A percentile compares a stretch with the other conserved stretches of the same genome.
phyloP scores from a whole-genome alignment of 371 early-diverging fungal species.

The Lichtheimia ramosa region DNA sequence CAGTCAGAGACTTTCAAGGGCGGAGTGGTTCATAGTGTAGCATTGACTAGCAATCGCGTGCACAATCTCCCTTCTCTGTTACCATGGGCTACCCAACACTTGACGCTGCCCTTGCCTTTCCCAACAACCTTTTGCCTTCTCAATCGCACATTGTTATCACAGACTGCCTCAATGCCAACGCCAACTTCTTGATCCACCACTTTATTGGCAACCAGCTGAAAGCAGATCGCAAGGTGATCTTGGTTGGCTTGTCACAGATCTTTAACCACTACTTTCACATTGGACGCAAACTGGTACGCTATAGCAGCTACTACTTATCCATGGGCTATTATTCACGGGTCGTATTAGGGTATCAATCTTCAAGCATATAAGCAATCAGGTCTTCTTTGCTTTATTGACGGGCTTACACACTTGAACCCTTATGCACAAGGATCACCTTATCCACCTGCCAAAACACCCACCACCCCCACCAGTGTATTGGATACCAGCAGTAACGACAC shows the following conservation, averaged over 20 bases:
- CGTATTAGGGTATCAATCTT: slow-evolving; percentile 62
- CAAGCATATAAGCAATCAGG: slow-evolving; percentile 52
- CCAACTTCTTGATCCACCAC: slow-evolving; percentile 70
- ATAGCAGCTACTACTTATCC: background rate
- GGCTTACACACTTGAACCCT: slow-evolving; percentile 58
- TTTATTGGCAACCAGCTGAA: slow-evolving; percentile 68
- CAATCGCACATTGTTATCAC: slow-evolving; percentile 58
- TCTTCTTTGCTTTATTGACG: slow-evolving; percentile 62
- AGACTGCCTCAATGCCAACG: slow-evolving; percentile 67
- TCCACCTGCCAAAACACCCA: slow-evolving; percentile 33
- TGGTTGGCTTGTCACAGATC: slow-evolving; percentile 68
- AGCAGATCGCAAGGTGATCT: slow-evolving; percentile 53
- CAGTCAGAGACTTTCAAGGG: too few species aligned
- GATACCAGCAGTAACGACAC: slow-evolving; percentile 12
- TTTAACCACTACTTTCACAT: slow-evolving; percentile 67
- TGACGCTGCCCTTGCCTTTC: slow-evolving; percentile 51
- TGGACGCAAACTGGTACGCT: slow-evolving; percentile 63
- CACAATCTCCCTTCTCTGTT: too few species aligned
- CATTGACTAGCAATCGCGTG: background rate
- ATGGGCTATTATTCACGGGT: background rate
- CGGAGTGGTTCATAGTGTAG: background rate
- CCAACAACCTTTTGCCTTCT: slow-evolving; percentile 45
- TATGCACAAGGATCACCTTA: slow-evolving; percentile 42
- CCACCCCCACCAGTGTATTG: slow-evolving; percentile 37
- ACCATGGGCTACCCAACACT: slow-evolving; percentile 61